Evolutionary conservation across 2,329 filamentous ascomycete species (phyloP), one percentile per base, ranked within the genome.

Genomic region (Alternaria viburni): DNA sequence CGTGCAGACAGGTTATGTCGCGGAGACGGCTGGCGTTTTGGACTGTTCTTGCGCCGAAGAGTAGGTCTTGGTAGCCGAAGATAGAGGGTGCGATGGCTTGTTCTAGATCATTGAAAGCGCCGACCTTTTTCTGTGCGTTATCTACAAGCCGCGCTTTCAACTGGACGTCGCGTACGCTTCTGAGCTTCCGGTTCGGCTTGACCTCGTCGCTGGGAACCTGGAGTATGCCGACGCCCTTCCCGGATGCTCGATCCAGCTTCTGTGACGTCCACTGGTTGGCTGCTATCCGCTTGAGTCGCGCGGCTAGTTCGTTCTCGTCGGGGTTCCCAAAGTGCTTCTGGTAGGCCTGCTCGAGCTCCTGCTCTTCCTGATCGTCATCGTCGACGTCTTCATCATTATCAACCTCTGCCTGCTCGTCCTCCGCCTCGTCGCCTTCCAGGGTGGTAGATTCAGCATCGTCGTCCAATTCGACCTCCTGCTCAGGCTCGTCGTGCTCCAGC

Each of bases 21-120:
- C 93, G 89, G 52, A 98, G 78, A 5, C 84, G 86, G 21, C 86
- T 83, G 0, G 92, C 87, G 74, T 95, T 96, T 15, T 85, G 82
- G 2, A 89, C 80, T 0, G 87, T 92, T 46, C 95, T 87, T 56
- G 89, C 88, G 59, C 90, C 92, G 73, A 91, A 92, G 1, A 97
- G 81, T 1, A 97, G 71, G 74, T 98, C 95, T 58, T 88, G 87
- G 75, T 98, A 97, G 69, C 89, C 88, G 78, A 96, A 97, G 1
- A 97, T 83, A 10, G 91, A 84, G 0, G 91, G 87, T 3, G 90
- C 88, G 41, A 97, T 74, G 2, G 86, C 83, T 69, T 89, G 86
- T 73, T 93, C 89, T 1, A 90, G 77, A 0, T 84, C 80, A 58
- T 88, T 85, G 61, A 97, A 88, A 4, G 81, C 81, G 17, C 73